Percentiles rank a stretch among this genome's conserved stretches.
Evolutionary conservation across 768 basidiomycete species (phyloP).

Genomic region (Favolaschia claudopus): DNA sequence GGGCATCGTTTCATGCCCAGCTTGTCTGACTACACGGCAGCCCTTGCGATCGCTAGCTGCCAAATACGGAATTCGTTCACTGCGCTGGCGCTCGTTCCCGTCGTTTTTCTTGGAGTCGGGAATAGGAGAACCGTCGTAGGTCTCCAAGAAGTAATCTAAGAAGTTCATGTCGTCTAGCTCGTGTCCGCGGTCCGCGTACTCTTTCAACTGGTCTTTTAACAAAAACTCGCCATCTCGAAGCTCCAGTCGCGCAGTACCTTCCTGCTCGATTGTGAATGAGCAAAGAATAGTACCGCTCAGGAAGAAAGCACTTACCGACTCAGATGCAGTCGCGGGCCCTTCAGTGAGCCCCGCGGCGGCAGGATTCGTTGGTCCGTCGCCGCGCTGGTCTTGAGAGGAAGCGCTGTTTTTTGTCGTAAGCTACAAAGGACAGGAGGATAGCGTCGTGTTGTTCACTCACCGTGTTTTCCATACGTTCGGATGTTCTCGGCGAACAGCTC

Average conservation of each 20-base stretch:
- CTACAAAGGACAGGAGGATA: too few species aligned
- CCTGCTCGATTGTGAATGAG: background rate
- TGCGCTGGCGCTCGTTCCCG: background rate
- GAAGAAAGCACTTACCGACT: background rate
- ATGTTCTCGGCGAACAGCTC: constrained; percentile 19
- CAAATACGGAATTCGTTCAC: constrained; percentile 24
- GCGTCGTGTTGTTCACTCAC: constrained; percentile 10
- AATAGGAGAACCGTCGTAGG: constrained; percentile 35
- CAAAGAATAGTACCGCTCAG: background rate
- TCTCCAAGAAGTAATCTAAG: constrained; percentile 37
- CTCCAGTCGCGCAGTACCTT: background rate
- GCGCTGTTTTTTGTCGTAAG: background rate
- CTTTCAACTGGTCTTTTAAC: constrained; percentile 31
- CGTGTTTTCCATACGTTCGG: constrained; percentile 3
- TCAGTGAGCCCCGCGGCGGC: too few species aligned
- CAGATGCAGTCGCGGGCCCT: background rate
- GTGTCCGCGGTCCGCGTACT: constrained; percentile 36
- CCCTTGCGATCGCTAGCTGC: background rate
- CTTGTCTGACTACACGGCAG: constrained; percentile 23
- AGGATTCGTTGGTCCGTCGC: background rate
- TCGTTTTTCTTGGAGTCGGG: background rate
- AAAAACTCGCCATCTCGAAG: background rate
- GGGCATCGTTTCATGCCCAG: constrained; percentile 40
- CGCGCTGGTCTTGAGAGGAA: background rate
- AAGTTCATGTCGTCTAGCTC: constrained; percentile 26